Conservation (phyloP, 208 protist species). For the Leishmania tropica region DNA sequence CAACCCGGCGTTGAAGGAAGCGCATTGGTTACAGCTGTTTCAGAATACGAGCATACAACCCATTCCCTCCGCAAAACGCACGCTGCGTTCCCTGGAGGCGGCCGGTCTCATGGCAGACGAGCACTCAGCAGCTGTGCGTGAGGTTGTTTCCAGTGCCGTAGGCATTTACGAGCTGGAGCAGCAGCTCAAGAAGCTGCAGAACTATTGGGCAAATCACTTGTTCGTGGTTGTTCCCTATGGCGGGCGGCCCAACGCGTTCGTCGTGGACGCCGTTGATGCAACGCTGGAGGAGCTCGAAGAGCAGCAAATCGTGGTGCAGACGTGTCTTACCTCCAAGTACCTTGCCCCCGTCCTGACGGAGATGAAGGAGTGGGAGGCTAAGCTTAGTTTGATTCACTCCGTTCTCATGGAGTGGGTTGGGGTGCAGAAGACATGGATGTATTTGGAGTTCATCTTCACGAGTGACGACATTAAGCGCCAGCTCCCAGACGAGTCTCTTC, state of each 20-base stretch:
- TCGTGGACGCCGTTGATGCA: slow-evolving; percentile 86
- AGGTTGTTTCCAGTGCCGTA: slow-evolving; percentile 82
- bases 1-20: slow-evolving; percentile 87
- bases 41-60: slow-evolving; percentile 42
- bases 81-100: slow-evolving; percentile 46
- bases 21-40: slow-evolving; percentile 85
- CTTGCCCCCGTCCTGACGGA: slow-evolving; percentile 50
- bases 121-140: slow-evolving; percentile 66
- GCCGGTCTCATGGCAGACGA: slow-evolving; percentile 48
- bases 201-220: slow-evolving; percentile 62
- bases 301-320: slow-evolving; percentile 88
- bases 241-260: slow-evolving; percentile 76
- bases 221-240: slow-evolving; percentile 76
- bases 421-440: slow-evolving; percentile 97
- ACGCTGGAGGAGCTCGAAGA: slow-evolving; percentile 90
- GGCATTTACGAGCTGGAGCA: slow-evolving; percentile 90
- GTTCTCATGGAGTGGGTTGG: slow-evolving; percentile 94
- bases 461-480: slow-evolving; percentile 96
- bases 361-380: slow-evolving; percentile 86
- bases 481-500: slow-evolving; percentile 87
- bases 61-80: slow-evolving; percentile 43
- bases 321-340: slow-evolving; percentile 85
- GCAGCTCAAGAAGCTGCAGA: slow-evolving; percentile 83
- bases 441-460: slow-evolving; percentile 98
- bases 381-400: slow-evolving; percentile 73